Conservation (phyloP, 805 yeast species). For the Candida ipomoeae region DNA sequence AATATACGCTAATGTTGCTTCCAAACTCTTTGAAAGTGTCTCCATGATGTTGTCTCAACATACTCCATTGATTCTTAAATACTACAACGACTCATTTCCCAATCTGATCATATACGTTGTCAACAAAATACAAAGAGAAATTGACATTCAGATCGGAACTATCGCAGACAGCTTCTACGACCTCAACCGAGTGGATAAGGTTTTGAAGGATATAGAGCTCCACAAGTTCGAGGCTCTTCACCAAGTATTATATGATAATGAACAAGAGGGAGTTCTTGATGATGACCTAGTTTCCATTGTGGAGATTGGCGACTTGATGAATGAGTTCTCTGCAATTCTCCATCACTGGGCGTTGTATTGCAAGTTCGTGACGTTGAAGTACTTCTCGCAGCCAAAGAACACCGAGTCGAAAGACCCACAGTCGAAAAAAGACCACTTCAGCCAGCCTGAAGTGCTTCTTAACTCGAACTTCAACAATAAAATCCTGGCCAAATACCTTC, state of each 20-base stretch:
- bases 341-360: constrained; percentile 83
- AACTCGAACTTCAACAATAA: constrained; percentile 55
- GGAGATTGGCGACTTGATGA: constrained; percentile 60
- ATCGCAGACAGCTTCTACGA: constrained; percentile 85
- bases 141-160: constrained; percentile 89
- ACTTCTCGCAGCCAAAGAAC: constrained; percentile 35
- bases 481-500: constrained; percentile 47
- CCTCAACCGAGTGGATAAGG: constrained; percentile 53
- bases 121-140: constrained; percentile 73
- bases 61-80: constrained; percentile 66
- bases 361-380: constrained; percentile 65
- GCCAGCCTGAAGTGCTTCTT: constrained; percentile 49
- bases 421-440: constrained; percentile 20
- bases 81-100: constrained; percentile 54
- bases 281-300: constrained; percentile 48
- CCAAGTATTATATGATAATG: constrained; percentile 7
- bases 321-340: constrained; percentile 71
- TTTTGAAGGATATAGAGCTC: constrained; percentile 49
- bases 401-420: not conserved
- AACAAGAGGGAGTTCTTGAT: constrained; percentile 22
- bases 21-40: constrained; percentile 75
- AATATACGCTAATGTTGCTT: constrained; percentile 55
- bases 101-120: constrained; percentile 62
- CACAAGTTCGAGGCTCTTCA: constrained; percentile 39
- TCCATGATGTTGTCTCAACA: constrained; percentile 85